Conservation (phyloP, 306 rosid species). For the Medicago lupulina region DNA sequence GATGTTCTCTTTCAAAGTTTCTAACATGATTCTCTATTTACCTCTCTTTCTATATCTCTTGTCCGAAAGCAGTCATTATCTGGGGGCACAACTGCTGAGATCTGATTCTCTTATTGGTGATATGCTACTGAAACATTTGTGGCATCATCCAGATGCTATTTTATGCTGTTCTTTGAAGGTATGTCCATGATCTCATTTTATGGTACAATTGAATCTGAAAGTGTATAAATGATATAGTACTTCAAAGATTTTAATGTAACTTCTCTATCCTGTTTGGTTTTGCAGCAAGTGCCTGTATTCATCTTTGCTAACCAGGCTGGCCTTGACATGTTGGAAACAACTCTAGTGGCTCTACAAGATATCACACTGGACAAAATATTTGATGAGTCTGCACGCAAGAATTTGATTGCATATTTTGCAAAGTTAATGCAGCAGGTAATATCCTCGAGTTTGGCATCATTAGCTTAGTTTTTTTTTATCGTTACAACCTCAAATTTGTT, state of each 20-base stretch:
- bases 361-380: constrained; percentile 90
- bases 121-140: constrained; percentile 68
- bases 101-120: constrained; percentile 72
- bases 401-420: constrained; percentile 73
- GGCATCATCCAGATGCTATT: constrained; percentile 96
- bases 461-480: neutral
- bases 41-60: neutral
- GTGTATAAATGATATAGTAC: neutral
- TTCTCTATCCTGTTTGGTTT: constrained; percentile 1
- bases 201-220: neutral
- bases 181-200: neutral
- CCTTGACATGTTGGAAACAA: constrained; percentile 96
- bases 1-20: neutral
- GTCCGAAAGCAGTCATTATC: constrained; percentile 55
- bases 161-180: constrained; percentile 93
- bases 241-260: neutral
- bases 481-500: neutral
- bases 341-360: constrained; percentile 92
- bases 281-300: constrained; percentile 83
- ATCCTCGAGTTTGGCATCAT: neutral
- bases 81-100: constrained; percentile 68
- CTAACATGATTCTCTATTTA: neutral
- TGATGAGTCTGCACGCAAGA: constrained; percentile 83
- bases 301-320: constrained; percentile 96
- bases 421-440: constrained; percentile 94